A percentile compares a stretch with the other conserved stretches of the same genome.
Evolutionary conservation across 2,329 filamentous ascomycete species (phyloP).

Genomic region (Kalaharituber pfeilii): DNA sequence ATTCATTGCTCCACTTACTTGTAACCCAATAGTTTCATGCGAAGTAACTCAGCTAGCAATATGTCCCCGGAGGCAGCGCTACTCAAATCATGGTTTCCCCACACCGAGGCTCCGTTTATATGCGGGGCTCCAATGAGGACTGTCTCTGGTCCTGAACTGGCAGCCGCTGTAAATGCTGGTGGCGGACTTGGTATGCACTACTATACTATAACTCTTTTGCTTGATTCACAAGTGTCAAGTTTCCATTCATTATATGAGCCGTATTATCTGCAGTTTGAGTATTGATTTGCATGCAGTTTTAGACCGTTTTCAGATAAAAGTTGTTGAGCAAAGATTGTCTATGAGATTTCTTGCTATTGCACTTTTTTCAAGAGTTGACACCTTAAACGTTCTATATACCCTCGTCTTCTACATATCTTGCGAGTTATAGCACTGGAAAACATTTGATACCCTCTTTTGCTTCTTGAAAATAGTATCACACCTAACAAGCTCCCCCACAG

Average conservation of each 20-base stretch:
- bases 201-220: no score
- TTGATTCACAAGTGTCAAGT: no score
- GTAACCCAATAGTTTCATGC: no score
- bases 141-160: constrained; percentile 39
- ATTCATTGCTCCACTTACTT: no score
- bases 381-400: no score
- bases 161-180: constrained; percentile 41
- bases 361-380: no score
- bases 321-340: background rate
- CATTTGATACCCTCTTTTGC: no score
- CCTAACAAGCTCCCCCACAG: constrained; percentile 4
- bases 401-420: background rate
- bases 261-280: no score
- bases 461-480: background rate
- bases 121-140: constrained; percentile 51
- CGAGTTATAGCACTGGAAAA: background rate
- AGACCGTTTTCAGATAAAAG: background rate
- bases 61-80: constrained; percentile 10
- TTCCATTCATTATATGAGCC: no score
- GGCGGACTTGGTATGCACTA: constrained; percentile 31
- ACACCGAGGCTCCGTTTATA: constrained; percentile 41
- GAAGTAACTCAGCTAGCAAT: no score
- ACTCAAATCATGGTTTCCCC: constrained; percentile 36
- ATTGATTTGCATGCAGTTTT: no score
- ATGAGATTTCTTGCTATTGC: background rate